A percentile compares a stretch with the other conserved stretches of the same genome.
Evolutionary conservation across 2,329 filamentous ascomycete genomes (phyloP).

Genomic region (Tolypocladium album): DNA sequence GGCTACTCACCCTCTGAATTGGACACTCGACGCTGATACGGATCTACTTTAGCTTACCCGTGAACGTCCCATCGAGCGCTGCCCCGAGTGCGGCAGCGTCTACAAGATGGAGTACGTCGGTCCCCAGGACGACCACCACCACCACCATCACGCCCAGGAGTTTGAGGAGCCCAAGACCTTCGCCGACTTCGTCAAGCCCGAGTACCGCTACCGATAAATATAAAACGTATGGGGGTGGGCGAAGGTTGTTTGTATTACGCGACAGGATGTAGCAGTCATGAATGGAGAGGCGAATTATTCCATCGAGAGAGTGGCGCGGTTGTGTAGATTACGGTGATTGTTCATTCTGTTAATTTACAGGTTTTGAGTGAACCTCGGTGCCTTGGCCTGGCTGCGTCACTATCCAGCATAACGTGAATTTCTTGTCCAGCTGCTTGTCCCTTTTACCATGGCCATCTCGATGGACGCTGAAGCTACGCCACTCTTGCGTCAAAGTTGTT

Average conservation of each 20-base stretch:
- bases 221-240: conserved; percentile 3
- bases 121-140: conserved; percentile 62
- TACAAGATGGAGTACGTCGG: conserved; percentile 98
- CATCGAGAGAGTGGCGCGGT: conserved; percentile 8
- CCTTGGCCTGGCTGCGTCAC: neutral
- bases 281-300: conserved; percentile 9
- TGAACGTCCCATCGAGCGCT: conserved; percentile 86
- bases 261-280: conserved; percentile 13
- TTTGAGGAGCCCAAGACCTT: conserved; percentile 90
- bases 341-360: conserved; percentile 24
- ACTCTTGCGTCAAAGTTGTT: neutral
- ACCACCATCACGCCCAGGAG: conserved; percentile 50
- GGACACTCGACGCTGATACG: neutral
- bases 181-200: conserved; percentile 87
- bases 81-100: conserved; percentile 90
- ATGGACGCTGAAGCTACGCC: neutral
- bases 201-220: conserved; percentile 66
- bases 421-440: neutral
- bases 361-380: conserved; percentile 16
- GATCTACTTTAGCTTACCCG: conserved; percentile 55
- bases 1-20: neutral
- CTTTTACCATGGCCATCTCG: neutral
- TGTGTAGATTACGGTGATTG: conserved; percentile 31
- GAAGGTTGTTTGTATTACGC: conserved; percentile 10
- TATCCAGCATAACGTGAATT: neutral